Conservation (phyloP, 148 eudicot species). For the Rhododendron molle region DNA sequence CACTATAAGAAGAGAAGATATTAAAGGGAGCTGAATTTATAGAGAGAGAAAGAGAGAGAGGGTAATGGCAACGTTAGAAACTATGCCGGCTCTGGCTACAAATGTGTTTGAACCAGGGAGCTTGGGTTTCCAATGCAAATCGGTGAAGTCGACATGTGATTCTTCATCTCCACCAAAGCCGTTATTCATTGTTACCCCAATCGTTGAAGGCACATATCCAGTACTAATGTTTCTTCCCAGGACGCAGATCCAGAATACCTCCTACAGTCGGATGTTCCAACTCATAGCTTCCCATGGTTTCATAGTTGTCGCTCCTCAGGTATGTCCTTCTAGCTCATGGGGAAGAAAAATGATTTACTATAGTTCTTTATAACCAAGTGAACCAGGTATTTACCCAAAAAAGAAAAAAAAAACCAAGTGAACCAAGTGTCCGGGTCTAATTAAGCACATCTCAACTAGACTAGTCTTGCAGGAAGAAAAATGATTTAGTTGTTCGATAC, state of each 20-base stretch:
- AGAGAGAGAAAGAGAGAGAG: background rate
- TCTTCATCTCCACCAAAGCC: conserved; percentile 9
- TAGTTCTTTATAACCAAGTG: too few species aligned
- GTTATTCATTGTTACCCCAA: conserved; percentile 22
- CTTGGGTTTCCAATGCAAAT: background rate
- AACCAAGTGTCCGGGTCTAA: too few species aligned
- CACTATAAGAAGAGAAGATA: too few species aligned
- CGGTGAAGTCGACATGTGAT: background rate
- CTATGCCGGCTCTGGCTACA: background rate
- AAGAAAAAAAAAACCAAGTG: too few species aligned
- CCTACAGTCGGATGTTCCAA: conserved; percentile 17
- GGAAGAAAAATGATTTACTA: too few species aligned
- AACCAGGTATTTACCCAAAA: too few species aligned
- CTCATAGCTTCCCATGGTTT: conserved; percentile 37
- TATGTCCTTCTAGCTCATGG: background rate
- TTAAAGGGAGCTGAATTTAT: too few species aligned
- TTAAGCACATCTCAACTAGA: too few species aligned
- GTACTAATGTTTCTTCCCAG: conserved; percentile 25
- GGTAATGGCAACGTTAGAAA: background rate
- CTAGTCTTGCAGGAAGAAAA: too few species aligned
- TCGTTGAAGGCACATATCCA: conserved; percentile 17
- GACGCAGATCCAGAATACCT: background rate
- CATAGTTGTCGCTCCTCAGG: conserved; percentile 41
- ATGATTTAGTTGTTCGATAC: too few species aligned
- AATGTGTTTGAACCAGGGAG: background rate